Evolutionary conservation across 208 protist species (phyloP).

Genomic region (Polymyxa betae): DNA sequence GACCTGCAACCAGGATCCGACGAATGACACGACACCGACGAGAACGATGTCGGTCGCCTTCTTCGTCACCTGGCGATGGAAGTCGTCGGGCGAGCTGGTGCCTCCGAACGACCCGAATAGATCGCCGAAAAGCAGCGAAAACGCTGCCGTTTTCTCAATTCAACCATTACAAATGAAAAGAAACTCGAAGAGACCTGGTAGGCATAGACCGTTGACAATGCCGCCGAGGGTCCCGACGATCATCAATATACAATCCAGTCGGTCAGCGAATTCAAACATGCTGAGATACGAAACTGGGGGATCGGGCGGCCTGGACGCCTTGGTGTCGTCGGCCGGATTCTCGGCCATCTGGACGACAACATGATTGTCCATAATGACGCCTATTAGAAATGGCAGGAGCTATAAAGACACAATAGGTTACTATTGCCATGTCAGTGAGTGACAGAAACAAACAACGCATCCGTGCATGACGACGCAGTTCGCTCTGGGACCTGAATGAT

Average conservation of each 20-base stretch:
- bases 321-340: too few relatives aligned
- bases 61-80: not conserved
- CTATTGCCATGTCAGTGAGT: too few relatives aligned
- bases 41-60: not conserved
- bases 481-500: too few relatives aligned
- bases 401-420: too few relatives aligned
- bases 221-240: not conserved
- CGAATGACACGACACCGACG: not conserved
- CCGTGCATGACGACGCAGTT: too few relatives aligned
- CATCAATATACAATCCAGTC: not conserved
- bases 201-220: not conserved
- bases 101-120: not conserved
- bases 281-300: too few relatives aligned
- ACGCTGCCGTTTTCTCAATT: not conserved
- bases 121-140: not conserved
- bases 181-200: constrained; percentile 21
- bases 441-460: too few relatives aligned
- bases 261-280: not conserved
- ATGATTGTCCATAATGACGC: too few relatives aligned
- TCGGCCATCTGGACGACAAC: too few relatives aligned
- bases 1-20: not conserved
- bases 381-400: too few relatives aligned
- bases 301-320: too few relatives aligned
- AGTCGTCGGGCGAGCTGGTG: not conserved
- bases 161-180: too few relatives aligned